Conservation (phyloP, 1,284 basidiomycete species). For the Leccinum pseudoinsigne region DNA sequence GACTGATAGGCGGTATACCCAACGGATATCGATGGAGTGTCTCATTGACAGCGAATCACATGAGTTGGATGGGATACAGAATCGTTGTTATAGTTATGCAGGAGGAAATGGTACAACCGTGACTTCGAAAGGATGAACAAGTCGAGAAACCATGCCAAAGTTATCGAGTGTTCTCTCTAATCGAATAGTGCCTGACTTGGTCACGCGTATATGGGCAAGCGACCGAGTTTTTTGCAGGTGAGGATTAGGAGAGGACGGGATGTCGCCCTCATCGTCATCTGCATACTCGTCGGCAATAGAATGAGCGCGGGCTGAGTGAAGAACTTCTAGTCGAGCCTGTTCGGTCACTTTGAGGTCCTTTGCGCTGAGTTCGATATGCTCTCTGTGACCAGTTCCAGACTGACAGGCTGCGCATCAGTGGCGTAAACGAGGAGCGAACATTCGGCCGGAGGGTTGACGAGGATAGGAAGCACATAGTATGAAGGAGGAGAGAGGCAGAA, state of each 20-base stretch:
- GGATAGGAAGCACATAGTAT: conserved; percentile 39
- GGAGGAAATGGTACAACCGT: conserved; percentile 81
- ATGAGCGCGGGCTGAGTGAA: conserved; percentile 48
- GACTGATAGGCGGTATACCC: conserved; percentile 78
- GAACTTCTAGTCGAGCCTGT: conserved; percentile 49
- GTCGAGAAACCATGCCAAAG: conserved; percentile 62
- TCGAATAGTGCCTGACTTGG: conserved; percentile 69
- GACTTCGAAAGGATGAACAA: conserved; percentile 67
- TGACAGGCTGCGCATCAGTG: conserved; percentile 36
- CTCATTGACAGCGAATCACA: conserved; percentile 69
- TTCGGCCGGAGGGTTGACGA: conserved; percentile 52
- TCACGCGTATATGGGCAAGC: conserved; percentile 70
- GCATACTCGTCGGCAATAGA: conserved; percentile 62
- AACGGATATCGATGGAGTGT: conserved; percentile 70
- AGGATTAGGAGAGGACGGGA: conserved; percentile 26
- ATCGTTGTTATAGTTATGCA: conserved; percentile 63
- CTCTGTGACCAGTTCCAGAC: conserved; percentile 40
- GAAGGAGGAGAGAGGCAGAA: conserved; percentile 65
- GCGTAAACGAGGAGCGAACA: conserved; percentile 76
- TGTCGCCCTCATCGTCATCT: conserved; percentile 46
- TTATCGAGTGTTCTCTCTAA: conserved; percentile 76
- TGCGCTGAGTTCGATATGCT: conserved; percentile 55
- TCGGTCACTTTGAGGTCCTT: conserved; percentile 70
- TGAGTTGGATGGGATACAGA: conserved; percentile 39
- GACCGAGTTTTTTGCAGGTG: conserved; percentile 70